Percentiles rank a stretch among this genome's conserved stretches.
Conservation (phyloP, 208 protist species). For the Trypanosomatidae sp. region DNA sequence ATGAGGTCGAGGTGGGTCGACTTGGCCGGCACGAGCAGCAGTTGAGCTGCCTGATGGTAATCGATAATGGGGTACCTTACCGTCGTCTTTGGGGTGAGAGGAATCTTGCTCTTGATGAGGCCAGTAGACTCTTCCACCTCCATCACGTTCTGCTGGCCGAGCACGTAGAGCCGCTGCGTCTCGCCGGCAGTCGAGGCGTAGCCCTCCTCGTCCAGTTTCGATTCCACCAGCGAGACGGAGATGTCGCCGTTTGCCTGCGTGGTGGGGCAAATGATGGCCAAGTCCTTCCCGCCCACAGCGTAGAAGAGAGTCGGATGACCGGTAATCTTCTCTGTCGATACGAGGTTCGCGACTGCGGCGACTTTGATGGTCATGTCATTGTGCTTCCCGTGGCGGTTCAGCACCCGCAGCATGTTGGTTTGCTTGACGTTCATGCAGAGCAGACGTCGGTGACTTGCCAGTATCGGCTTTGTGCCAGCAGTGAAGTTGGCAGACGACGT, state of each 20-base stretch:
- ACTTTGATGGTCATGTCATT: conserved; percentile 54
- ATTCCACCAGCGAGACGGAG: conserved; percentile 37
- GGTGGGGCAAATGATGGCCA: conserved; percentile 61
- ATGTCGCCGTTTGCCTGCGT: conserved; percentile 76
- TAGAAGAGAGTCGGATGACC: conserved; percentile 70
- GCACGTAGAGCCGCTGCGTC: conserved; percentile 55
- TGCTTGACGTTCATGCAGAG: conserved; percentile 86
- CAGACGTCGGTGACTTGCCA: conserved; percentile 66
- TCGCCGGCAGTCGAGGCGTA: conserved; percentile 62
- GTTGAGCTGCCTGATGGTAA: conserved; percentile 55
- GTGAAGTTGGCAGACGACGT: conserved; percentile 60
- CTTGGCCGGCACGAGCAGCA: conserved; percentile 75
- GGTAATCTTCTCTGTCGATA: conserved; percentile 51
- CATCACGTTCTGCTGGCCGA: conserved; percentile 62
- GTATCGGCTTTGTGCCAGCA: conserved; percentile 36
- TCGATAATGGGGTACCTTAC: conserved; percentile 67
- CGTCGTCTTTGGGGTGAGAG: conserved; percentile 54
- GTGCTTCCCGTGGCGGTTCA: conserved; percentile 74
- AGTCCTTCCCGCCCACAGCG: conserved; percentile 60
- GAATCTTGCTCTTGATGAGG: conserved; percentile 31
- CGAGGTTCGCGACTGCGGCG: conserved; percentile 48
- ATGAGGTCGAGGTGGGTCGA: conserved; percentile 76
- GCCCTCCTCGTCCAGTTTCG: conserved; percentile 52
- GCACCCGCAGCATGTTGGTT: conserved; percentile 74
- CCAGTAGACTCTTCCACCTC: conserved; percentile 65